Conservation (phyloP, 2,329 filamentous ascomycete species). For the Cordyceps tenuipes region DNA sequence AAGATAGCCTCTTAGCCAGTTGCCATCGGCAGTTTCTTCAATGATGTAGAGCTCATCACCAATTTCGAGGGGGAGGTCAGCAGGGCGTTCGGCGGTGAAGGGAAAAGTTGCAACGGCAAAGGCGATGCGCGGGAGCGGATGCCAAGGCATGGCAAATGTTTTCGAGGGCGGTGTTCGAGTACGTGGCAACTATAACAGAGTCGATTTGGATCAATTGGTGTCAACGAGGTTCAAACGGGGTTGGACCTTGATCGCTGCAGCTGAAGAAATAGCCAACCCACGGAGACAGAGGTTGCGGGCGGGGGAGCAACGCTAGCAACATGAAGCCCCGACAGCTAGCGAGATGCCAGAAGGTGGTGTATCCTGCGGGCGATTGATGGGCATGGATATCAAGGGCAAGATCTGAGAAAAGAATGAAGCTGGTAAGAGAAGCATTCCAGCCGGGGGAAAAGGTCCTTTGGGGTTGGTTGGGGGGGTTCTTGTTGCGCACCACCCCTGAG, state of each 20-base stretch:
- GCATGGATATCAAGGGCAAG: not conserved
- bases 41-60: slow-evolving; percentile 99
- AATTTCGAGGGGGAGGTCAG: slow-evolving; percentile 92
- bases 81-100: slow-evolving; percentile 76
- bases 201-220: not conserved
- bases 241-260: not conserved
- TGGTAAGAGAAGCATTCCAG: not conserved
- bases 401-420: not conserved
- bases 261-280: slow-evolving; percentile 1
- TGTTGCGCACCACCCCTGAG: slow-evolving; percentile 10
- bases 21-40: slow-evolving; percentile 83
- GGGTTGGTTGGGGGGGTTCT: not conserved
- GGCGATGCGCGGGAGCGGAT: slow-evolving; percentile 90
- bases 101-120: slow-evolving; percentile 96
- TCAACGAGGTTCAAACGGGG: not conserved
- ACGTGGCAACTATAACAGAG: slow-evolving; percentile 9
- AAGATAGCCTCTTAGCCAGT: slow-evolving; percentile 93
- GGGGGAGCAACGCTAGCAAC: slow-evolving; percentile 1
- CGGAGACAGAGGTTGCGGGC: slow-evolving; percentile 10
- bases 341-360: not conserved
- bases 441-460: not conserved
- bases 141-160: slow-evolving; percentile 72
- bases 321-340: slow-evolving; percentile 6
- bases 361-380: not conserved
- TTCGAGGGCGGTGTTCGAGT: not conserved